Conservation (phyloP, 192 early-diverging fungal genomes). For the Umbelopsis isabellina region DNA sequence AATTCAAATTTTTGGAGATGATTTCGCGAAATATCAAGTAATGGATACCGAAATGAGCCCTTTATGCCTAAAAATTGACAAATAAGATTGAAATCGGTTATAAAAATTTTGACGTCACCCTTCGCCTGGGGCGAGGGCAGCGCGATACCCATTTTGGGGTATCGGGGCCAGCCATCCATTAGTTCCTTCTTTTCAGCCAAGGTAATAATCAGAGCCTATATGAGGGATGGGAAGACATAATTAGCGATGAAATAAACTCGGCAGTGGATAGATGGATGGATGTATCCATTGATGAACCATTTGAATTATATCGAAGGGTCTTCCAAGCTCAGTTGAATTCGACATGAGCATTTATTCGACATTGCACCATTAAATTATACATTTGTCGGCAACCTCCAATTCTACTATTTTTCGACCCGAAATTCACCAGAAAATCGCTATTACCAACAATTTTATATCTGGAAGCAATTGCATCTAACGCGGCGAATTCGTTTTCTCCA, state of each 20-base stretch:
- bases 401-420: neutral
- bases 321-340: neutral
- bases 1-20: too few relatives aligned
- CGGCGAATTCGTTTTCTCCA: neutral
- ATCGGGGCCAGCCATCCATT: neutral
- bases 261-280: neutral
- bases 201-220: slow-evolving; percentile 6
- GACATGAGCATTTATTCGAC: neutral
- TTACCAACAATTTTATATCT: too few relatives aligned
- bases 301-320: neutral
- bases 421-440: too few relatives aligned
- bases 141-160: slow-evolving; percentile 2
- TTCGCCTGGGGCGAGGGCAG: neutral
- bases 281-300: neutral
- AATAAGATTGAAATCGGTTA: neutral
- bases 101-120: neutral
- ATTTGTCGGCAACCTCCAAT: neutral
- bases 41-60: too few relatives aligned
- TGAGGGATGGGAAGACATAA: neutral
- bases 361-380: neutral
- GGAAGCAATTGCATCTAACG: too few relatives aligned
- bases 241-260: neutral
- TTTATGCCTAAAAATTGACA: too few relatives aligned
- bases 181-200: slow-evolving; percentile 17
- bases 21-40: too few relatives aligned